Evolutionary conservation across 2,329 filamentous ascomycete species (phyloP), one percentile per base, ranked within the genome.

Genomic region (Paraphaeosphaeria sporulosa): DNA sequence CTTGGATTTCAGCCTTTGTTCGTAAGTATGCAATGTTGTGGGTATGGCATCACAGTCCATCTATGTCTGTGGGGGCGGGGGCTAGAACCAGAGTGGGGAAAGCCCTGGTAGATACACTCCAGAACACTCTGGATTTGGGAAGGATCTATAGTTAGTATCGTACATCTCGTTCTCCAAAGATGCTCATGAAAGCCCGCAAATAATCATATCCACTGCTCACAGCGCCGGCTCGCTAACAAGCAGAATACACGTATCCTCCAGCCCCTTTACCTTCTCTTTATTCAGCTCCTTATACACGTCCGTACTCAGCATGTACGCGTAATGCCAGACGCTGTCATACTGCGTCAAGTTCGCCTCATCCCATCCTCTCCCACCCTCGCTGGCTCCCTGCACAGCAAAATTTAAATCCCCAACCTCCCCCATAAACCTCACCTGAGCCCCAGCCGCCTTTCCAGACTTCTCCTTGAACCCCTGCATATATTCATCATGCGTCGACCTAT

Each of bases 271-370:
- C 34, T 51, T 51, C 34, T 51, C 34, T 21, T 21, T 23, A 15
- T 51, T 51, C 32, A 40, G 25, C 17, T 38, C 32, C 12, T 25
- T 15, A 15, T 51, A 51, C 27, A 49, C 27, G 34, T 49, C 25
- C 27, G 47, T 49, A 49, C 47, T 49, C 15, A 49, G 13, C 47
- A 49, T 49, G 21, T 49, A 49, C 47, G 47, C 47, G n/a, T 19
- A 34, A 32, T 49, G 27, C 47, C 47, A 34, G 17, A 34, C 47
- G 8, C 47, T 49, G 21, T 49, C 47, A 34, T 34, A 49, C 15
- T 49, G 47, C 47, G 30, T 34, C 27, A 34, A n/a, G 4, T 30
- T 34, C 25, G 17, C 17, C n/a, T 49, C 47, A 34, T 49, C 47
- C 27, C 47, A 49, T 27, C 47, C 44, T 5, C 44, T 23, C 7